phyloP scores from a whole-genome alignment of 2,329 filamentous ascomycete species.

The Seiridium cupressi region DNA sequence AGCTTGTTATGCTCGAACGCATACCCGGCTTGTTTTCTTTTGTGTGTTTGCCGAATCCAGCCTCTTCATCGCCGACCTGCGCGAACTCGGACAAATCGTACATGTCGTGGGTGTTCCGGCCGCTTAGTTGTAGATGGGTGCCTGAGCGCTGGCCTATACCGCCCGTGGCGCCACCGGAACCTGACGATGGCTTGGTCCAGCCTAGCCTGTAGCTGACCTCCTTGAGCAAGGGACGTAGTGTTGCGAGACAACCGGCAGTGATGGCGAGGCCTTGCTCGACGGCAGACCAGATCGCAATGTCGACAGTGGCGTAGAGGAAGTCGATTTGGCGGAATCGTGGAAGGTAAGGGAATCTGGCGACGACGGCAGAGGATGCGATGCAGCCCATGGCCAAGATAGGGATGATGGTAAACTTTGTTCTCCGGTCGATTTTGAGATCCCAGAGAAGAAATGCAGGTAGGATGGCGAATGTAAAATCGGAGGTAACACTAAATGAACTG shows the following conservation, averaged over 20 bases:
- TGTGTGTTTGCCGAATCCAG: not conserved
- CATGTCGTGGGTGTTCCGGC: not conserved
- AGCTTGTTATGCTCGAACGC: not conserved
- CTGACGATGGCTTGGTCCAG: not conserved
- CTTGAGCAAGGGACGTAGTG: constrained; percentile 39
- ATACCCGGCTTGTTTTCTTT: not conserved
- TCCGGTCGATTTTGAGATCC: constrained; percentile 44
- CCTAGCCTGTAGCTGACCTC: not conserved
- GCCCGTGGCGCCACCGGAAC: not conserved
- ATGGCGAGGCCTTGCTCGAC: constrained; percentile 47
- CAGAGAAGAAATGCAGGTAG: constrained; percentile 45
- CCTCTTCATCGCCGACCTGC: constrained; percentile 4
- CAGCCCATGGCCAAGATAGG: constrained; percentile 49
- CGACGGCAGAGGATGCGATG: constrained; percentile 41
- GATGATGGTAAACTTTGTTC: constrained; percentile 43
- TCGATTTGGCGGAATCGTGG: constrained; percentile 35
- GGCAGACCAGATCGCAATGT: constrained; percentile 48
- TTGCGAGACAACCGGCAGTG: constrained; percentile 44
- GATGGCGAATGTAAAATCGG: constrained; percentile 50
- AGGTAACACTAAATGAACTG: constrained; percentile 39
- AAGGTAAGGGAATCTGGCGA: constrained; percentile 39
- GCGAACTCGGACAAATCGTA: constrained; percentile 3
- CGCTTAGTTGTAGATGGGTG: not conserved
- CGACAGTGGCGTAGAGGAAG: constrained; percentile 40
- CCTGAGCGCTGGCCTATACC: not conserved